Evolutionary conservation across 148 eudicot genomes (phyloP), one percentile per base, ranked within the genome.

Genomic region (Pouteria glomerata): DNA sequence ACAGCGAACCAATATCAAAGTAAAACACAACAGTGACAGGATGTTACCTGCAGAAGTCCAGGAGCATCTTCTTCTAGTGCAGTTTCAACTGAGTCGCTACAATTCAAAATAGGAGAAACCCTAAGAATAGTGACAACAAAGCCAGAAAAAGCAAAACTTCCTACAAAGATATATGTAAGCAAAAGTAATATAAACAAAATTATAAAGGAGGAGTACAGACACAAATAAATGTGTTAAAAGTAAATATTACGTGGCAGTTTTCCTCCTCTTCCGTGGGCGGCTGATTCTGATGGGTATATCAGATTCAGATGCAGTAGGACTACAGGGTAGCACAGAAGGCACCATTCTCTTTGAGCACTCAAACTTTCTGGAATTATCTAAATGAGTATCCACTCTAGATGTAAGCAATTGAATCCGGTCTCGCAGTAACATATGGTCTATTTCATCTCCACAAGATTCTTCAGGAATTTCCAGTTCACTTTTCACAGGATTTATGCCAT

Each of bases 61-160:
- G 99, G 99, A 74, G 92, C 94, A 82, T 96, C 99, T 82, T 96
- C 99, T 85, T 90, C 96, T 81, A 96, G 67, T 27, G 99, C 99
- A 66, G 88, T 87, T 82, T 87, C 94, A 81, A 85, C 82, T 0
- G 90, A 96, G 69, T 88, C 86, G 63, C 99, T 96, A 89, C 78
- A 80, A 63, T 65, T 27, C 23, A 73, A 78, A 35, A 37, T 27
- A 50, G 26, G 66, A 51, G 69, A 76, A 78, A 59, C 33, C 67
- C 74, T 57, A 23, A 58, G 47, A 27, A 27, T 45, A 57, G 63
- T 10, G 29, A 69, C n/a, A 19, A 47, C 18, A 26, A 27, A 39
- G 66, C 29, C 8, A 57, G 48, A 19, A 56, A 27, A 16, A 41
- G 37, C 10, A 13, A 34, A 35, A 21, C 30, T 1, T 35, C 10